Evolutionary conservation across 805 yeast species (phyloP).

Genomic region (Danielozyma ontarioensis): DNA sequence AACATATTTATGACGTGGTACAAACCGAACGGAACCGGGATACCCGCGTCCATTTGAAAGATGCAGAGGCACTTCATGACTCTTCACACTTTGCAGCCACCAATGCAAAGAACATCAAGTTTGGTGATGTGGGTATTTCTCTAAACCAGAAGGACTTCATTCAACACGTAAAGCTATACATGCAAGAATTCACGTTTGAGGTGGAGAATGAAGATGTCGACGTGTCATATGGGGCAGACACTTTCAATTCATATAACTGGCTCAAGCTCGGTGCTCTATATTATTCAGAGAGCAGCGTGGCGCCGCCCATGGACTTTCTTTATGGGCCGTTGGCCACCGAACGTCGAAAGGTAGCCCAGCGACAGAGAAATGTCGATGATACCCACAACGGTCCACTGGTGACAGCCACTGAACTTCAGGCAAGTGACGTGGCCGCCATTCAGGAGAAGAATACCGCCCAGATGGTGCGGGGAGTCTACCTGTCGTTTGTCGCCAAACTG

Average conservation of each 20-base stretch:
- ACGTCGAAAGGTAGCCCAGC: conserved; percentile 35
- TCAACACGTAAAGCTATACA: conserved; percentile 28
- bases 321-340: conserved; percentile 68
- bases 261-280: conserved; percentile 50
- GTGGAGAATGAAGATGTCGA: conserved; percentile 12
- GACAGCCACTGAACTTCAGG: conserved; percentile 48
- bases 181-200: conserved; percentile 10
- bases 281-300: conserved; percentile 40
- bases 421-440: conserved; percentile 44
- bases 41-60: conserved; percentile 39
- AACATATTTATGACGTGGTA: conserved; percentile 41
- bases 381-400: conserved; percentile 28
- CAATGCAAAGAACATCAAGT: conserved; percentile 55
- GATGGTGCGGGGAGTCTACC: conserved; percentile 53
- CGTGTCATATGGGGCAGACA: conserved; percentile 6
- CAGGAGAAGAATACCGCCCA: conserved; percentile 60
- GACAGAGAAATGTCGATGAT: conserved; percentile 36
- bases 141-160: conserved; percentile 46
- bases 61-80: conserved; percentile 57
- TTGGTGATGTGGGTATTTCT: conserved; percentile 51
- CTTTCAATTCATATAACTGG: conserved; percentile 54
- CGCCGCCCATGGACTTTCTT: conserved; percentile 54
- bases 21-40: conserved; percentile 30
- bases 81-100: conserved; percentile 59
- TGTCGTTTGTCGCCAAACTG: conserved; percentile 20